Evolutionary conservation across 306 rosid species (phyloP), one percentile per base, ranked within the genome.

Genomic region (Corylus avellana): DNA sequence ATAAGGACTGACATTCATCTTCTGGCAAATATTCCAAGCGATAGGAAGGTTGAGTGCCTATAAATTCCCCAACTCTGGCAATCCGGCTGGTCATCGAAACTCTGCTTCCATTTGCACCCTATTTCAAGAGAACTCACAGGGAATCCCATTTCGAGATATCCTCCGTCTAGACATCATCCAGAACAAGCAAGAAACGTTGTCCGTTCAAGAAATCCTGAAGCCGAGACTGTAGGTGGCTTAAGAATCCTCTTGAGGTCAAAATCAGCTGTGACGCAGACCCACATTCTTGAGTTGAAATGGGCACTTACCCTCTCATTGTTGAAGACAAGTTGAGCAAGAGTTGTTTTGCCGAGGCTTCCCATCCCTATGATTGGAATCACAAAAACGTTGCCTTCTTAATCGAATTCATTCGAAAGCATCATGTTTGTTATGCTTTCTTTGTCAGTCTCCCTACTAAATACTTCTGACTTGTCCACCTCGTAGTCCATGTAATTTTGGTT

Each of bases 291-390:
- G 25, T 63, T 70, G 64, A 81, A 81, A 63, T 58, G 32, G 18
- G 2, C 51, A 2, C 32, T 29, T n/a, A 67, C 37, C 49, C 72
- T 39, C 8, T 37, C 49, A 1, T 67, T 51, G 46, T 67, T 67
- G 8, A 67, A 67, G 48, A 29, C 72, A 8, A 37, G 8, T 18
- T 67, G 72, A 20, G 79, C 80, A 58, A 81, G 80, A 48, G 77
- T 32, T 8, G 80, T 81, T 72, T 81, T 81, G 46, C 84, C 84
- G 55, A 75, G 51, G 3, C 84, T 80, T 18, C 84, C 80, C 16
- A 81, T 75, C 62, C 80, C 84, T 32, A 67, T 44, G n/a, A 67
- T 67, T 12, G 72, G 51, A 22, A 67, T 67, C 11, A 39, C 72
- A 67, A 51, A 67, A 4, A 67, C 5, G 29, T 32, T 18, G 58